Conservation (phyloP, 495 filamentous ascomycete species). For the Collariella sp. region DNA sequence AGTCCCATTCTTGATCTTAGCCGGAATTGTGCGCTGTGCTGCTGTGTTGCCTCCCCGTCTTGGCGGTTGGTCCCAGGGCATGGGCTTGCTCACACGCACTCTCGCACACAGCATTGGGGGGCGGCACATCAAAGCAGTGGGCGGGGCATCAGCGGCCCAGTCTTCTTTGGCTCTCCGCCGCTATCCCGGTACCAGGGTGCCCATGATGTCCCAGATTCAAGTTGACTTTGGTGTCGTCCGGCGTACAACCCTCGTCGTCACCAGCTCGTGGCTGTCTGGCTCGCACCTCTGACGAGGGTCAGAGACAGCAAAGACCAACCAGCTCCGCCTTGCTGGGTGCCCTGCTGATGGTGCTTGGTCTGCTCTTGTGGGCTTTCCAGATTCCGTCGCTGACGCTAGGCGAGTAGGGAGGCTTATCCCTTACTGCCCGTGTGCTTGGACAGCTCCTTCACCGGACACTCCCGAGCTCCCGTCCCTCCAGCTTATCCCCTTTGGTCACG, state of each 20-base stretch:
- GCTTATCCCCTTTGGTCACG: conserved; percentile 8
- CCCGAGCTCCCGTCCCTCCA: not conserved
- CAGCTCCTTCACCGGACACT: conserved; percentile 2
- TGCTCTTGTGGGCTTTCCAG: conserved; percentile 13
- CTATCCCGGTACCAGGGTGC: not conserved
- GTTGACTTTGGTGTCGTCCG: not conserved
- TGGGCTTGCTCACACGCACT: not conserved
- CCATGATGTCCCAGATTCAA: not conserved
- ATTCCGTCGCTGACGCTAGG: conserved; percentile 19
- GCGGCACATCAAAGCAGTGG: not conserved
- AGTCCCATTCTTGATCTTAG: not conserved
- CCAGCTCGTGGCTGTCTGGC: not conserved
- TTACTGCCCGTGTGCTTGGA: conserved; percentile 14
- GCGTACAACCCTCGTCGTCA: not conserved
- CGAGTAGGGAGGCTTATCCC: conserved; percentile 15
- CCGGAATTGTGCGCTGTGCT: not conserved
- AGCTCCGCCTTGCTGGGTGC: conserved; percentile 1
- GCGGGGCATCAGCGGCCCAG: not conserved
- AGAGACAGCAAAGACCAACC: not conserved
- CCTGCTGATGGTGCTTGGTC: conserved; percentile 3
- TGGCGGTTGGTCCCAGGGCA: conserved; percentile 1
- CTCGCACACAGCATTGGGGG: not conserved
- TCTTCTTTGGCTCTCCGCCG: not conserved
- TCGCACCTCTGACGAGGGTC: not conserved
- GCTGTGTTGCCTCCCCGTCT: not conserved